Percentiles rank a stretch among this genome's conserved stretches.
These are phyloP conservation scores for Umbelopsis sp. DNA, from an alignment of 371 early-diverging fungal genomes.

Conservation along the genomic window DNA sequence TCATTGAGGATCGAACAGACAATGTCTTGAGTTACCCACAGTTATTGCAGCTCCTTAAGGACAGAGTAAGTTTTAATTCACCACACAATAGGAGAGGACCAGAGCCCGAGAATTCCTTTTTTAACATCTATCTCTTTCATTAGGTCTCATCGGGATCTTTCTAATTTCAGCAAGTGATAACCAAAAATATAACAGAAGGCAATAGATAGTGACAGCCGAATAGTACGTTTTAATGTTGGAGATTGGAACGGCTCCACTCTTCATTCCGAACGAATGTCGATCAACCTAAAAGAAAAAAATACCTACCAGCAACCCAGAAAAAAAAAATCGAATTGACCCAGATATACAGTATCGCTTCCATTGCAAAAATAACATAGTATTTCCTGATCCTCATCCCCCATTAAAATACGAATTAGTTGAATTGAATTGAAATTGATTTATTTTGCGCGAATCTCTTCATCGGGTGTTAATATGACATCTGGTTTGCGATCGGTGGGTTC, in stretches of 20 bases:
- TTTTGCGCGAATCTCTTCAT: constrained; percentile 25
- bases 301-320: background rate
- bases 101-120: background rate
- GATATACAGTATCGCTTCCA: background rate
- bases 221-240: constrained; percentile 5
- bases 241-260: background rate
- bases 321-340: constrained; percentile 1
- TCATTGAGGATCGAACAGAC: constrained; percentile 93
- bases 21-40: constrained; percentile 85
- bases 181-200: background rate
- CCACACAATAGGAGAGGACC: background rate
- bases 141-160: constrained; percentile 9
- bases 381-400: background rate
- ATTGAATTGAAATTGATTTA: background rate
- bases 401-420: background rate
- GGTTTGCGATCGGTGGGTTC: constrained; percentile 48
- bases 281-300: constrained; percentile 4
- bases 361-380: background rate
- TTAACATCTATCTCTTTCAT: background rate
- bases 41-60: constrained; percentile 68
- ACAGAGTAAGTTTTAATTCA: constrained; percentile 47
- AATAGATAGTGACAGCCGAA: constrained; percentile 1
- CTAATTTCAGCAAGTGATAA: background rate
- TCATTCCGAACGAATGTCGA: too few relatives aligned
- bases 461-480: constrained; percentile 40